These are phyloP conservation scores for Fusarium illudens DNA, from an alignment of 2,329 filamentous ascomycete genomes.

Conservation along the genomic window DNA sequence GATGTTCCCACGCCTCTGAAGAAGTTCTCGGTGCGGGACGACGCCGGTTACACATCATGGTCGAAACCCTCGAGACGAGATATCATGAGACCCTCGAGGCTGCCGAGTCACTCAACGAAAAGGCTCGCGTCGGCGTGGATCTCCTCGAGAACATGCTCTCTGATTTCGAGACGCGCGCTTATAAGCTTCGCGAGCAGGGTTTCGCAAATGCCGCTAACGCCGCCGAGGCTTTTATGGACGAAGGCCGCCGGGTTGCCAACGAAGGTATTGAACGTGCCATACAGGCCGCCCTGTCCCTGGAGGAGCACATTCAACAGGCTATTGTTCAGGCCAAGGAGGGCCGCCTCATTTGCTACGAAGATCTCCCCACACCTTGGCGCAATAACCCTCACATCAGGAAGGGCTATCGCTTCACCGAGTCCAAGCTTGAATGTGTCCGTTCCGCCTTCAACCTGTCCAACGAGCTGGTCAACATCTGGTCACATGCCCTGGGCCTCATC, in stretches of 20 bases:
- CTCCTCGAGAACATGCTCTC: constrained; percentile 85
- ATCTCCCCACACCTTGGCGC: constrained; percentile 90
- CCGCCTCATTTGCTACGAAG: constrained; percentile 86
- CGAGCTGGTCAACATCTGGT: constrained; percentile 98
- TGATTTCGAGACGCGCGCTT: constrained; percentile 84
- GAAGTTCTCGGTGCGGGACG: constrained; percentile 89
- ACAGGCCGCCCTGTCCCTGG: constrained; percentile 80
- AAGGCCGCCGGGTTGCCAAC: constrained; percentile 82
- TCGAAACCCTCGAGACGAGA: constrained; percentile 87
- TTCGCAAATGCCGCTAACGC: constrained; percentile 72
- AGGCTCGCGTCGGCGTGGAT: constrained; percentile 86
- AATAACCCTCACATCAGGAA: constrained; percentile 92
- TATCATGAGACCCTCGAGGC: constrained; percentile 88
- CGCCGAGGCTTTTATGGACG: constrained; percentile 76
- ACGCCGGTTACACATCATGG: constrained; percentile 84
- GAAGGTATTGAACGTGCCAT: constrained; percentile 80
- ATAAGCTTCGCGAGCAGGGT: constrained; percentile 80
- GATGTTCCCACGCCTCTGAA: constrained; percentile 89
- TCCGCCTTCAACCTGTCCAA: constrained; percentile 89
- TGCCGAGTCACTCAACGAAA: constrained; percentile 89
- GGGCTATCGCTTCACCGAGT: constrained; percentile 94
- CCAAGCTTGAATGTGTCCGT: constrained; percentile 85
- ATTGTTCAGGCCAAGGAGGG: constrained; percentile 78
- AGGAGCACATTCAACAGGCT: constrained; percentile 84
- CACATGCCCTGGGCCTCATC: constrained; percentile 87